Conservation (phyloP, 192 early-diverging fungal genomes). For the Linnemannia elongata region DNA sequence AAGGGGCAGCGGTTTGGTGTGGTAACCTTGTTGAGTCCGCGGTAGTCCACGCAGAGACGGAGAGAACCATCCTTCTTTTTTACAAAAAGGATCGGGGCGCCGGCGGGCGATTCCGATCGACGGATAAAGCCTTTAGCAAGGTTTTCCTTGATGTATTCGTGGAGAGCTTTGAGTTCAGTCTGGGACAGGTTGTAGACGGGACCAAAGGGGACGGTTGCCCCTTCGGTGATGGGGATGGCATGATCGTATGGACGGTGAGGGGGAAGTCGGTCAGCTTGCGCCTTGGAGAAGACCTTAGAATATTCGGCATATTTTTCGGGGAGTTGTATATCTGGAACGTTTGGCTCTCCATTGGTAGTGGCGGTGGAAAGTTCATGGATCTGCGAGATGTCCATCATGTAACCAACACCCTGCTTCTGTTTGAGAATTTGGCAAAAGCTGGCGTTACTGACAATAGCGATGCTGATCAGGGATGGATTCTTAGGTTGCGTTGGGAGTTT, state of each 20-base stretch:
- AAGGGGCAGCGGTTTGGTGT: conserved; percentile 63
- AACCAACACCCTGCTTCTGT: not conserved
- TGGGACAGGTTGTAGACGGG: conserved; percentile 46
- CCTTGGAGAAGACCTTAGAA: not conserved
- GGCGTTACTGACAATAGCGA: not conserved
- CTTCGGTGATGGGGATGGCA: conserved; percentile 3
- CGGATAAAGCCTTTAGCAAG: conserved; percentile 24
- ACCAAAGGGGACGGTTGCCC: not conserved
- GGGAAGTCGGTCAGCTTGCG: conserved; percentile 9
- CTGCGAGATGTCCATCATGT: conserved; percentile 22
- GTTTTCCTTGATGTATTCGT: conserved; percentile 42
- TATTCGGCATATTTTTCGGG: conserved; percentile 19
- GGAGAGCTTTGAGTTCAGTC: conserved; percentile 34
- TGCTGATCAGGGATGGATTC: not conserved
- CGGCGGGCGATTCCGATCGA: conserved; percentile 15
- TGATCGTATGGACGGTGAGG: conserved; percentile 28
- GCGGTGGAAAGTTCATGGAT: conserved; percentile 4
- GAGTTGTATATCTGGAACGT: not conserved
- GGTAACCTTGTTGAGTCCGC: conserved; percentile 65
- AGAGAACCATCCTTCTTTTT: conserved; percentile 32
- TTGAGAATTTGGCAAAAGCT: conserved; percentile 5
- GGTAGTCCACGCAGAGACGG: conserved; percentile 50
- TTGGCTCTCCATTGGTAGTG: not conserved
- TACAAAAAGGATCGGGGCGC: not conserved
- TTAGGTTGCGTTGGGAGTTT: not conserved